A percentile compares a stretch with the other conserved stretches of the same genome.
Evolutionary conservation across 1,284 basidiomycete species (phyloP).

Genomic region (Austroboletus niveus): DNA sequence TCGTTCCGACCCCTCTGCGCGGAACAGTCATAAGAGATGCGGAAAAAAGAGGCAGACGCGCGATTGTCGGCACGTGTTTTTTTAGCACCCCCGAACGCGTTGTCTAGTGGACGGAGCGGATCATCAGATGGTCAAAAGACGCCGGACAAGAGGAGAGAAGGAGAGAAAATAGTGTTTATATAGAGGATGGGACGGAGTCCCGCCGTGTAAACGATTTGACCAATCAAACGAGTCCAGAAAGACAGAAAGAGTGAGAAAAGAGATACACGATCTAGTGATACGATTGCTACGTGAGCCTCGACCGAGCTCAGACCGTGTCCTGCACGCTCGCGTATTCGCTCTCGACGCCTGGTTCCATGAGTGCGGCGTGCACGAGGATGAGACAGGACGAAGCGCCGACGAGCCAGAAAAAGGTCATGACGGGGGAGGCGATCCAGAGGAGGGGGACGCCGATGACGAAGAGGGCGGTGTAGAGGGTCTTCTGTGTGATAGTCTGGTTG

Average conservation of each 20-base stretch:
- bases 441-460: constrained; percentile 79
- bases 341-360: constrained; percentile 88
- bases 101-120: too few species aligned
- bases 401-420: constrained; percentile 77
- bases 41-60: neutral
- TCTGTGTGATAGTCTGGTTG: constrained; percentile 78
- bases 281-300: neutral
- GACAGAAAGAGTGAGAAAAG: too few species aligned
- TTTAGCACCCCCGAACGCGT: too few species aligned
- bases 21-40: too few species aligned
- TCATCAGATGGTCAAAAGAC: too few species aligned
- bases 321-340: constrained; percentile 83
- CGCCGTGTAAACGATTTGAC: too few species aligned
- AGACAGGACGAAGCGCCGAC: constrained; percentile 73
- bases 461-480: constrained; percentile 75
- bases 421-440: constrained; percentile 65
- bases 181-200: too few species aligned
- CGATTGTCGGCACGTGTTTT: neutral
- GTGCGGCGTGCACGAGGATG: constrained; percentile 76
- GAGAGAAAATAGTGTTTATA: too few species aligned
- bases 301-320: constrained; percentile 50
- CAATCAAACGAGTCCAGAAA: too few species aligned
- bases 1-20: neutral
- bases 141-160: too few species aligned
- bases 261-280: neutral